A percentile compares a stretch with the other conserved stretches of the same genome.
Evolutionary conservation across 108 stramenopile genomes (phyloP).

Genomic region (Fistulifera pelliculosa): DNA sequence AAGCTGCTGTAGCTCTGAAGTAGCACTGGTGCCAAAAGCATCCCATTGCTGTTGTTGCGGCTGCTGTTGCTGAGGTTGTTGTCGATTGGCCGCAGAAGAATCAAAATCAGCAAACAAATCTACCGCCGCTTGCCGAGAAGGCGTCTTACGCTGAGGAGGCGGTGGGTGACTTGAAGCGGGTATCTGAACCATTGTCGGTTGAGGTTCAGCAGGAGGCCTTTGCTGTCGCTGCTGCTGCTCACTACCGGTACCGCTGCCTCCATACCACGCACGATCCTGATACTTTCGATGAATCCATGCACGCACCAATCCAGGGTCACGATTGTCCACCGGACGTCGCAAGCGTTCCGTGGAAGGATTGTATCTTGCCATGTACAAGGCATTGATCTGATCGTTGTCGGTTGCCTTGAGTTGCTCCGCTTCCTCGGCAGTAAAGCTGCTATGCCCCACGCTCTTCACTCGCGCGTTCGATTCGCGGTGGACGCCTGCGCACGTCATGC

Average conservation of each 20-base stretch:
- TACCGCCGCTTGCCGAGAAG: background rate
- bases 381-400: slow-evolving; percentile 69
- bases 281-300: slow-evolving; percentile 75
- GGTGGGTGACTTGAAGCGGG: background rate
- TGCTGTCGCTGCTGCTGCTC: slow-evolving; percentile 16
- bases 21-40: slow-evolving; percentile 15
- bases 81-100: slow-evolving; percentile 7
- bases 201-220: slow-evolving; percentile 1
- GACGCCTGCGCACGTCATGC: slow-evolving; percentile 68
- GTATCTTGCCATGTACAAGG: slow-evolving; percentile 54
- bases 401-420: slow-evolving; percentile 26
- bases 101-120: slow-evolving; percentile 19
- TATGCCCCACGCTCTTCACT: slow-evolving; percentile 72
- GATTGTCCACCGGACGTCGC: slow-evolving; percentile 47
- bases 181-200: slow-evolving; percentile 4
- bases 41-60: slow-evolving; percentile 12
- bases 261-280: slow-evolving; percentile 54
- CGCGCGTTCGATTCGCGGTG: slow-evolving; percentile 73
- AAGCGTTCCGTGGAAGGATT: slow-evolving; percentile 32
- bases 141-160: background rate
- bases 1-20: background rate
- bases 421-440: slow-evolving; percentile 71
- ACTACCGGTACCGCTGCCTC: slow-evolving; percentile 11
- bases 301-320: slow-evolving; percentile 43
- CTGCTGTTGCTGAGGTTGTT: slow-evolving; percentile 8